Base-by-base conservation (phyloP, 2,329 filamentous ascomycete genomes). In the Plenodomus biglobosus region DNA sequence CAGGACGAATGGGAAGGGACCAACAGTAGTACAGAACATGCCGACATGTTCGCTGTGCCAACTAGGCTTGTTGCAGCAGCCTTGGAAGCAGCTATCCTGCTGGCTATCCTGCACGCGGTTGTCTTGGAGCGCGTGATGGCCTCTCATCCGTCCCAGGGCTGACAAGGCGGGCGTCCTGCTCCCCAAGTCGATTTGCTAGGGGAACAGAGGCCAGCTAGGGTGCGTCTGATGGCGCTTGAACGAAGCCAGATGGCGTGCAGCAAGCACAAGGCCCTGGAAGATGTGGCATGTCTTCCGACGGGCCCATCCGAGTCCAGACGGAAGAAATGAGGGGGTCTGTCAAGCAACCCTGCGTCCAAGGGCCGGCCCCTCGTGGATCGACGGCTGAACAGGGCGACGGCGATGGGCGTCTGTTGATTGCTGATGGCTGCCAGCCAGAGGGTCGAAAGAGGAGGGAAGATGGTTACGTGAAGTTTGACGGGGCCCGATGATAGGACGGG, bases 241-340 rank as follows among this genome's bases (percentile, higher is more conserved):
- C 64, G 60, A 66, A 65, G 58, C 51, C 66, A 63, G 53, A 68
- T 68, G 62, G 69, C 66, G 66, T 69, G 66, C 67, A 69, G 64
- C 51, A 63, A 55, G 59, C 55, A 59, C 62, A 44, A 56, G 55
- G 62, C 55, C 43, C 53, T 65, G 58, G 48, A 58, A 61, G 55
- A 56, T 46, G 50, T 54, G 55, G 53, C 45, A 50, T 51, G 53
- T 45, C 47, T 44, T 48, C 41, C 50, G 56, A 48, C 52, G 59
- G 59, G 54, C 55, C 56, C 57, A 62, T 59, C 59, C 59, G 59
- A 63, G 63, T 58, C 56, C 50, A 59, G 58, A 57, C 50, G 55
- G 41, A 48, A 56, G 42, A 59, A 57, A 56, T 58, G 59, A 64
- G 62, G 63, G 64, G 61, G 57, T 55, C 48, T 39, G 46, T 53